Evolutionary conservation across 345 rosid genomes (phyloP).

Genomic region (Cardamine chenopodiifolia): DNA sequence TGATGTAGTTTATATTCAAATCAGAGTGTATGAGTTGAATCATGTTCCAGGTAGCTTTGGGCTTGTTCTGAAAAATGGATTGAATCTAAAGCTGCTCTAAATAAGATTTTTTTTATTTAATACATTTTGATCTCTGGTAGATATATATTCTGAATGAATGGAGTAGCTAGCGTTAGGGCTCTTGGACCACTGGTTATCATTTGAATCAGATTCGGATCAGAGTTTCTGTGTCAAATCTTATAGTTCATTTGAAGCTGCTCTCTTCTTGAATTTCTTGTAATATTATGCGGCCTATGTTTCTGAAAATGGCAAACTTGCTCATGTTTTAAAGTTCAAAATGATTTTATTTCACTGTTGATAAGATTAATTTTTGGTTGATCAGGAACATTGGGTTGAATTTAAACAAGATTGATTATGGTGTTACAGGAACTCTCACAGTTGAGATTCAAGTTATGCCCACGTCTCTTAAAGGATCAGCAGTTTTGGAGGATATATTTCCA

Average conservation of each 20-base stretch:
- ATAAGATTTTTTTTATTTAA: too few species aligned
- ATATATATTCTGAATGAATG: background rate
- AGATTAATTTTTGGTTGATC: background rate
- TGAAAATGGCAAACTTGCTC: background rate
- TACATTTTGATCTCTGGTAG: background rate
- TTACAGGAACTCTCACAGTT: constrained; percentile 80
- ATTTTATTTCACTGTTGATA: background rate
- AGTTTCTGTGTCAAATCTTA: background rate
- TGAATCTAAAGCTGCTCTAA: too few species aligned
- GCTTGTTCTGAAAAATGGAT: too few species aligned
- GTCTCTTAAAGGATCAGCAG: constrained; percentile 69
- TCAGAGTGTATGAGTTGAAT: background rate
- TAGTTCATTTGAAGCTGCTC: background rate
- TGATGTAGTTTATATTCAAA: too few species aligned
- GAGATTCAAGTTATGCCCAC: constrained; percentile 78
- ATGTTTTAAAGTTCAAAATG: background rate
- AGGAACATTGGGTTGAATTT: background rate
- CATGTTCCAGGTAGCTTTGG: too few species aligned
- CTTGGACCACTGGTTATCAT: background rate
- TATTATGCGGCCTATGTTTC: background rate
- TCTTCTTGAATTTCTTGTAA: background rate
- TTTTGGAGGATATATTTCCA: constrained; percentile 86
- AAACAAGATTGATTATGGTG: constrained; percentile 11
- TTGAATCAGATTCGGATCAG: background rate
- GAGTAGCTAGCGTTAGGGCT: background rate